These are phyloP conservation scores for Botryobasidium botryosum DNA, from an alignment of 768 basidiomycete genomes.

Conservation along the genomic window DNA sequence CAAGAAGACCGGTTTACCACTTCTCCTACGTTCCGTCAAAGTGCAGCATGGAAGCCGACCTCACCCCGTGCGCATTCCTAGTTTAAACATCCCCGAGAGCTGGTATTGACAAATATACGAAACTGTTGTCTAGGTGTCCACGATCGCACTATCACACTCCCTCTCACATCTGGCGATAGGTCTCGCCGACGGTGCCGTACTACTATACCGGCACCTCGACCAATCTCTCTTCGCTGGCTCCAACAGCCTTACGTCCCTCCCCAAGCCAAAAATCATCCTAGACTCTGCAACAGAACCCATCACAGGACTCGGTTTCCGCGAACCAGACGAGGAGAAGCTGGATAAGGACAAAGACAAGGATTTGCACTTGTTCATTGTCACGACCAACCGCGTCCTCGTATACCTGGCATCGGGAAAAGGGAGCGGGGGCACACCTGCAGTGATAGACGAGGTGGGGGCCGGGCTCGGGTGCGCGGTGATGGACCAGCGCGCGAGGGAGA, in stretches of 20 bases:
- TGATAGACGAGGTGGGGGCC: constrained; percentile 76
- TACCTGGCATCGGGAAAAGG: constrained; percentile 60
- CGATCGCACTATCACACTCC: constrained; percentile 58
- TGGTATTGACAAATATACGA: no score
- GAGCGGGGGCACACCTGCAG: constrained; percentile 40
- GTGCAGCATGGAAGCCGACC: constrained; percentile 22
- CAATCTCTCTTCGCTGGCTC: constrained; percentile 64
- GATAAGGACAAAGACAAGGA: constrained; percentile 5
- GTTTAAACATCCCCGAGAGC: neutral
- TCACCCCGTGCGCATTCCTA: constrained; percentile 16
- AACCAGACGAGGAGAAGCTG: constrained; percentile 29
- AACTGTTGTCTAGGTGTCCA: constrained; percentile 38
- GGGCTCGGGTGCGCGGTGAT: constrained; percentile 72
- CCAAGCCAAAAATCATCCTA: constrained; percentile 70
- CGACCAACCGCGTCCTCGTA: constrained; percentile 61
- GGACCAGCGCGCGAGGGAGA: constrained; percentile 52
- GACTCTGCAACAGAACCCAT: constrained; percentile 79
- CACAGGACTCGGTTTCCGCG: constrained; percentile 79
- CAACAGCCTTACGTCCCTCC: constrained; percentile 51
- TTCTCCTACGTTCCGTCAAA: constrained; percentile 19
- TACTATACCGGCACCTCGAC: constrained; percentile 80
- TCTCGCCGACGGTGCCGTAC: constrained; percentile 85
- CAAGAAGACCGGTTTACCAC: constrained; percentile 15
- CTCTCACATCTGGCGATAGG: constrained; percentile 82
- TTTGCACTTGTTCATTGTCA: constrained; percentile 69